These are phyloP conservation scores for Pythium volutum DNA, from an alignment of 352 stramenopile genomes.

Conservation along the genomic window DNA sequence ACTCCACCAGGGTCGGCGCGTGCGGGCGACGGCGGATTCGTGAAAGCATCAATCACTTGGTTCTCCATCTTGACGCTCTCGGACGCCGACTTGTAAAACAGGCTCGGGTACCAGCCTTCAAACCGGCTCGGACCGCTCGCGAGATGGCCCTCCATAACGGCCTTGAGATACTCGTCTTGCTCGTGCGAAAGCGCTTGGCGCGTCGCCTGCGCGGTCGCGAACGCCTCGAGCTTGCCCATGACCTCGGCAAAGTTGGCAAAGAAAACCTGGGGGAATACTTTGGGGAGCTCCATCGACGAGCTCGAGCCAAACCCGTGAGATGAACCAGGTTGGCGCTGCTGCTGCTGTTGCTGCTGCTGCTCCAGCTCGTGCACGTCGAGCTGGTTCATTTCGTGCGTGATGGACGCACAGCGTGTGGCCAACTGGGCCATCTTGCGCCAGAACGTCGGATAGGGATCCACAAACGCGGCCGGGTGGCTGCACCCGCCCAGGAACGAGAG, in stretches of 20 bases:
- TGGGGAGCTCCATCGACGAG: no score
- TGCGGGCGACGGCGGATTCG: conserved; percentile 23
- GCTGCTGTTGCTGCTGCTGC: no score
- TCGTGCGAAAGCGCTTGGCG: no score
- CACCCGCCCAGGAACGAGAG: conserved; percentile 15
- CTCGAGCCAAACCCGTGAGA: no score
- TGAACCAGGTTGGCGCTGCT: no score
- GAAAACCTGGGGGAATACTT: no score
- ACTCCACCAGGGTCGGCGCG: conserved; percentile 28
- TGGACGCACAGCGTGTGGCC: neutral
- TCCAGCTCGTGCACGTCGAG: no score
- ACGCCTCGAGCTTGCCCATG: no score
- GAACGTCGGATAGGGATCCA: conserved; percentile 25
- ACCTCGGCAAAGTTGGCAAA: no score
- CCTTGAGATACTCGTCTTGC: conserved; percentile 22
- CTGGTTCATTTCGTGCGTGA: no score
- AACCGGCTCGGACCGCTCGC: conserved; percentile 19
- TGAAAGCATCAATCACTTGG: conserved; percentile 31
- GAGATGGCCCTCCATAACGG: conserved; percentile 21
- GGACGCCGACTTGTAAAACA: conserved; percentile 29
- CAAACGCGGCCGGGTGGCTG: conserved; percentile 21
- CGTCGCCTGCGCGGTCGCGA: no score
- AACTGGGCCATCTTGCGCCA: conserved; percentile 24
- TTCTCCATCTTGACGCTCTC: conserved; percentile 29
- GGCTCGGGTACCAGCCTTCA: conserved; percentile 30